Conservation (phyloP, 768 basidiomycete species). For the Coprinopsis sp. region DNA sequence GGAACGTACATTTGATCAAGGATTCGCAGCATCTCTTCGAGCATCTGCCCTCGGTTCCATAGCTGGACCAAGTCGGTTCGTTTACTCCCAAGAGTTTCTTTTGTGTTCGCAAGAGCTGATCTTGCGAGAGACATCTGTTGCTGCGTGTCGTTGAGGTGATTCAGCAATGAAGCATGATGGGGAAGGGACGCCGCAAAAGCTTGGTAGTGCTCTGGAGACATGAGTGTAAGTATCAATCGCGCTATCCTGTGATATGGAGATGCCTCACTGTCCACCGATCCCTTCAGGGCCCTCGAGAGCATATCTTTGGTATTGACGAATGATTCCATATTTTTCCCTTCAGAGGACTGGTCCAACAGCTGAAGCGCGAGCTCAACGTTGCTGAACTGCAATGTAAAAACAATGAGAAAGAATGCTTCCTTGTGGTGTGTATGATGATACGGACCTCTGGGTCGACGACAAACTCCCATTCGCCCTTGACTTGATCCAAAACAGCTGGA, state of each 20-base stretch:
- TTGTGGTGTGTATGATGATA: slow-evolving; percentile 9
- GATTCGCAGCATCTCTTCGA: slow-evolving; percentile 94
- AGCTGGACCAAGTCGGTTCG: slow-evolving; percentile 87
- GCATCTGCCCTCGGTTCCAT: slow-evolving; percentile 82
- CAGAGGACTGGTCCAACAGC: slow-evolving; percentile 71
- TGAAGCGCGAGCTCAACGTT: slow-evolving; percentile 90
- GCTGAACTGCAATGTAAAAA: slow-evolving; percentile 78
- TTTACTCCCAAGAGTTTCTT: slow-evolving; percentile 74
- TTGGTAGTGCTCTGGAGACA: slow-evolving; percentile 73
- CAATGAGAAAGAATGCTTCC: slow-evolving; percentile 1
- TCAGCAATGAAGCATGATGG: slow-evolving; percentile 77
- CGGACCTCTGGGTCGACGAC: slow-evolving; percentile 77
- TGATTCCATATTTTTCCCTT: slow-evolving; percentile 70
- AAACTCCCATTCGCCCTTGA: slow-evolving; percentile 88
- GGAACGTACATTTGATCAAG: slow-evolving; percentile 84
- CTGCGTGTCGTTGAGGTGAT: slow-evolving; percentile 69
- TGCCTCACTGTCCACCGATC: slow-evolving; percentile 80
- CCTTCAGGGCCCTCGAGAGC: slow-evolving; percentile 76
- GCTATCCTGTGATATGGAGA: slow-evolving; percentile 2
- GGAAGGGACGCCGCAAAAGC: slow-evolving; percentile 93
- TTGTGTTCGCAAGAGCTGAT: slow-evolving; percentile 67
- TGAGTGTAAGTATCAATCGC: slow-evolving; percentile 6
- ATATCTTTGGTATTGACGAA: slow-evolving; percentile 73
- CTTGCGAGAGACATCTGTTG: slow-evolving; percentile 69
- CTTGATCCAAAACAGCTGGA: slow-evolving; percentile 77